phyloP scores from a whole-genome alignment of 2,329 filamentous ascomycete genomes.

The Talaromyces sp. region DNA sequence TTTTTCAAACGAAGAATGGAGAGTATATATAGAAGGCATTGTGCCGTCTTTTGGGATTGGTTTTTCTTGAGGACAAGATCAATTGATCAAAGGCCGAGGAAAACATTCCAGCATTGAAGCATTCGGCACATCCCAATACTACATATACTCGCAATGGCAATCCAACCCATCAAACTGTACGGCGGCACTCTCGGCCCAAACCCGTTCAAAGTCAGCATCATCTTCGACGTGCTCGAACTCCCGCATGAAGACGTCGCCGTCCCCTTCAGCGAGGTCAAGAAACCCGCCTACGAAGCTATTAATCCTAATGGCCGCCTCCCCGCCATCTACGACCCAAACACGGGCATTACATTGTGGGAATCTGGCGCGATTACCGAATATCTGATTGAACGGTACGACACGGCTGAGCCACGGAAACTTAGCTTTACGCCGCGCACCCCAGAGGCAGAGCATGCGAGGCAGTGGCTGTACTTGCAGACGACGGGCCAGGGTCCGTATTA shows the following conservation, averaged over 20 bases:
- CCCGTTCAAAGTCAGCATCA: constrained; percentile 18
- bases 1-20: background rate
- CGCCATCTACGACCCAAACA: constrained; percentile 10
- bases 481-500: constrained; percentile 11
- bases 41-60: background rate
- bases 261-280: constrained; percentile 15
- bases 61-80: background rate
- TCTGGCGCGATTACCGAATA: constrained; percentile 11
- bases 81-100: background rate
- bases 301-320: constrained; percentile 11
- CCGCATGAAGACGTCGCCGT: constrained; percentile 17
- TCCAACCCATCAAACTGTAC: constrained; percentile 5
- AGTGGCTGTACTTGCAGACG: constrained; percentile 6
- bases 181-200: constrained; percentile 5
- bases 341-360: constrained; percentile 9
- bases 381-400: constrained; percentile 9
- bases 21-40: background rate
- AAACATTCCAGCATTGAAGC: background rate
- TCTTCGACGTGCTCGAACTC: constrained; percentile 21
- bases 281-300: constrained; percentile 2
- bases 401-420: constrained; percentile 16
- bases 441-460: constrained; percentile 1
- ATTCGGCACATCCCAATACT: background rate
- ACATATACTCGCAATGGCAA: background rate
- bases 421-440: constrained; percentile 9